Percentiles rank a stretch among this genome's conserved stretches.
These are phyloP conservation scores for Pseudisothecium myosuroides DNA, from an alignment of 225 moss, liverwort and hornwort species.

Conservation along the genomic window DNA sequence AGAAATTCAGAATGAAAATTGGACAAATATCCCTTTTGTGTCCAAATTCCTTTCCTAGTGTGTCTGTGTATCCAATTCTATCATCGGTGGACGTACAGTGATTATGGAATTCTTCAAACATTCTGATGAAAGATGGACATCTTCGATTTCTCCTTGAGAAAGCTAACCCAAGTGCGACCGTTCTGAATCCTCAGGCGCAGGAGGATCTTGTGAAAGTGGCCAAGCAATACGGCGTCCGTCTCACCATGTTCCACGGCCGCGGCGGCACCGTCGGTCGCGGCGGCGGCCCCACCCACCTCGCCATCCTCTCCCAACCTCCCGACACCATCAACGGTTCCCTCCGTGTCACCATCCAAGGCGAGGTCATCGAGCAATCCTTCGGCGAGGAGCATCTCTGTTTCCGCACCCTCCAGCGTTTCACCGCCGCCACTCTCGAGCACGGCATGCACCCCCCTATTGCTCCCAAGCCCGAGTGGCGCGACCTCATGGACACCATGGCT, in stretches of 20 bases:
- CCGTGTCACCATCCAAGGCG: constrained; percentile 91
- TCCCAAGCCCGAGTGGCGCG: constrained; percentile 74
- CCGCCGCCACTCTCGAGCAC: constrained; percentile 85
- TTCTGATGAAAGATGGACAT: too few relatives aligned
- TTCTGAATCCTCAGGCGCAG: constrained; percentile 24
- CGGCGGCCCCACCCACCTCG: constrained; percentile 90
- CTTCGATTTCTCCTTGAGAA: not conserved
- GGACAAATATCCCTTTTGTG: not conserved
- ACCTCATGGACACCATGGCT: constrained; percentile 81
- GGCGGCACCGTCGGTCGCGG: constrained; percentile 96
- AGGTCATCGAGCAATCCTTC: constrained; percentile 93
- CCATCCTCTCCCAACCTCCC: constrained; percentile 90
- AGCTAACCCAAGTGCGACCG: not conserved
- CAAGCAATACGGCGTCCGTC: constrained; percentile 62
- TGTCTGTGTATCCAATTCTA: not conserved
- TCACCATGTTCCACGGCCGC: constrained; percentile 94
- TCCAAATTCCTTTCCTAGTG: not conserved
- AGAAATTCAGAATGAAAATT: not conserved
- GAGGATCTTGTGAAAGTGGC: constrained; percentile 95
- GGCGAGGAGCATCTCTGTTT: constrained; percentile 97
- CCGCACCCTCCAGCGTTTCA: constrained; percentile 85
- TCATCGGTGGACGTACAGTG: not conserved
- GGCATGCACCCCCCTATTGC: constrained; percentile 90
- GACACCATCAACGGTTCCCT: constrained; percentile 96
- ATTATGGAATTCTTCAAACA: not conserved